Base-by-base conservation (phyloP, 441 rosid species). In the Rhodomyrtus psidioides region DNA sequence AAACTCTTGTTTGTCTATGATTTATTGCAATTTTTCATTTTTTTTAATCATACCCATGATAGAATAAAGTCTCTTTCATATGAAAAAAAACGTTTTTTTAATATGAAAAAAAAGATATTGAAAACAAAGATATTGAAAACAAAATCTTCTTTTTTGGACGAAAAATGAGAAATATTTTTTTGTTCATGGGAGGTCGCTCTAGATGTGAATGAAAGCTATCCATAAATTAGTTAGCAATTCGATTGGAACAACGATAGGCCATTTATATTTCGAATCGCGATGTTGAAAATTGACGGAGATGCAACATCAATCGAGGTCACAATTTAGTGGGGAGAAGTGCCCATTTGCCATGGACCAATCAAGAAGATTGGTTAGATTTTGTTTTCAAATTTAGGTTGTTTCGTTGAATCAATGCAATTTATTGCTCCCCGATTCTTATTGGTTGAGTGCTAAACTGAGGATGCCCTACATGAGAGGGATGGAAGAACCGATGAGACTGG, bases 391-490 rank as follows among this genome's bases (percentile, higher is more conserved):
- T 70, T 16, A 6, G 49, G 49, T 70, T 70, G 10, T 21, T 70
- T 21, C n/a, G 2, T 70, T 2, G 7, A 70, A 39, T 39, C 3
- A 12, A 39, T 21, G n/a, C 1, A 6, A 39, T 70, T 39, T 10
- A 70, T 70, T 21, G 3, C n/a, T 21, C n/a, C n/a, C 19, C 5
- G 6, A 70, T 39, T 70, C 51, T 21, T 12, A 70, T 6, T 3
- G n/a, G 16, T 2, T 6, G 3, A 6, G 8, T 39, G 10, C 5
- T 1, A 70, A 70, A 70, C 39, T 21, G 21, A 39, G 49, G 14
- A 39, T 10, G 1, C n/a, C 79, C n/a, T 0, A 3, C 21, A 14
- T 4, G 49, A 70, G 5, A 3, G n/a, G 15, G n/a, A 21, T 39
- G 49, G 79, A 2, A 21, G 9, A 12, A 70, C 9, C 4, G 2